These are phyloP conservation scores for Eucalyptus curtisii DNA, from an alignment of 345 rosid species.

Conservation along the genomic window DNA sequence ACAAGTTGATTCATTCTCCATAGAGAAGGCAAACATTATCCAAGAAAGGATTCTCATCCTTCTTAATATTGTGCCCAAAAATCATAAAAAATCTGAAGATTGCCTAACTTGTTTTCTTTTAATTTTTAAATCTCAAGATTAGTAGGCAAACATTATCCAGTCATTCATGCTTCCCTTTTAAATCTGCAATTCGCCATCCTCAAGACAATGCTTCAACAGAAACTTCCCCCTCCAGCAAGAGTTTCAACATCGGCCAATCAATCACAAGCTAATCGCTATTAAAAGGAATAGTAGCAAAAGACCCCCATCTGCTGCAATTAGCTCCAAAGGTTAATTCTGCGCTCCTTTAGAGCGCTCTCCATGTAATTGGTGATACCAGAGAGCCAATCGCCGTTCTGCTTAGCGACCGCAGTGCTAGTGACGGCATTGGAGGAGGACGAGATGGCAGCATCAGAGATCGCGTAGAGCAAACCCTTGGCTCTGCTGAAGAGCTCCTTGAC, in stretches of 20 bases:
- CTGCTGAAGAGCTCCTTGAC: too few relatives aligned
- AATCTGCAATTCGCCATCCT: not conserved
- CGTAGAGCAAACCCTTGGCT: too few relatives aligned
- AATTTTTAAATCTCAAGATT: not conserved
- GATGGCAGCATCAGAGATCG: too few relatives aligned
- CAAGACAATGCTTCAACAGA: not conserved
- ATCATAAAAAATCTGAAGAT: not conserved
- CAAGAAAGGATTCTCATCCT: accelerated
- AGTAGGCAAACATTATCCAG: not conserved
- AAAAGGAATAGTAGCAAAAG: not conserved
- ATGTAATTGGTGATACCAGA: conserved; percentile 33
- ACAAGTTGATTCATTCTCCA: too few relatives aligned
- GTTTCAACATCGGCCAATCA: not conserved
- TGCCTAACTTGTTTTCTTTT: not conserved
- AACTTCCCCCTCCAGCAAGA: too few relatives aligned
- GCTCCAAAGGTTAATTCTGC: not conserved
- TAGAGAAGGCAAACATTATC: too few relatives aligned
- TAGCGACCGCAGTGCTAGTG: too few relatives aligned
- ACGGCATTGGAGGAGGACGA: too few relatives aligned
- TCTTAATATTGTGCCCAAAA: not conserved
- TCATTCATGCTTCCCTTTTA: not conserved
- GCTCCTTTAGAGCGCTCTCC: too few relatives aligned
- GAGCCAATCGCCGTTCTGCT: too few relatives aligned
- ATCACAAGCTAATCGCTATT: not conserved
- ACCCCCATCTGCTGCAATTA: not conserved